phyloP scores from a whole-genome alignment of 2,329 filamentous ascomycete genomes.

The Harringtonia lauricola region DNA sequence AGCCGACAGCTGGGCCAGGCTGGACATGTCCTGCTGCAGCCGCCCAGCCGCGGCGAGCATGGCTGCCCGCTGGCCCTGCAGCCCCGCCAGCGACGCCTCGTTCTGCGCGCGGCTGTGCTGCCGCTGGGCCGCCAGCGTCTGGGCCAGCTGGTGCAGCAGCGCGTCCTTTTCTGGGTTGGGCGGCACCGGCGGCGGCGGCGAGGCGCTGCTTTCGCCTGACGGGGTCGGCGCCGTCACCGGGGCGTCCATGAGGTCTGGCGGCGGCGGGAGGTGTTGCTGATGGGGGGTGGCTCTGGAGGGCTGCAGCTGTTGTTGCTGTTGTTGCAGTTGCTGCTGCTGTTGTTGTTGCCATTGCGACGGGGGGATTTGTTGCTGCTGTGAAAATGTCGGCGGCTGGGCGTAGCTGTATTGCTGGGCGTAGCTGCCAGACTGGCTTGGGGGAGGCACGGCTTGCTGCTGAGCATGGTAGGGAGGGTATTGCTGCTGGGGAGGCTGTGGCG shows the following conservation, averaged over 20 bases:
- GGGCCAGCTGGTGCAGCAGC: slow-evolving; percentile 65
- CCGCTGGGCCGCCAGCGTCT: slow-evolving; percentile 57
- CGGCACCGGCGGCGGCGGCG: slow-evolving; percentile 70
- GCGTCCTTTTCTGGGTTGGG: slow-evolving; percentile 94
- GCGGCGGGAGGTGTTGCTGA: slow-evolving; percentile 27
- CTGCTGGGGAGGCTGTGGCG: slow-evolving; percentile 8
- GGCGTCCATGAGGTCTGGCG: slow-evolving; percentile 45
- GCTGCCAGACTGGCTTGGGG: neutral
- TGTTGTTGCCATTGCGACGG: slow-evolving; percentile 14
- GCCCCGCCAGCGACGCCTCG: slow-evolving; percentile 58
- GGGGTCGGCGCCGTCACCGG: slow-evolving; percentile 41
- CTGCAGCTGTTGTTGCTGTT: slow-evolving; percentile 10
- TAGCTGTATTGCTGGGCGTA: too few relatives aligned
- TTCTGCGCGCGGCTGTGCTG: slow-evolving; percentile 62
- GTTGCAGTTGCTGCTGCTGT: slow-evolving; percentile 12
- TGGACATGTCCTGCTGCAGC: slow-evolving; percentile 62
- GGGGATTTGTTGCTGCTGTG: slow-evolving; percentile 13
- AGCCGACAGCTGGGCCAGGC: slow-evolving; percentile 59
- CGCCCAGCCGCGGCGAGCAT: slow-evolving; percentile 58
- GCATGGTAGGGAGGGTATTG: neutral
- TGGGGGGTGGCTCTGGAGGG: slow-evolving; percentile 19
- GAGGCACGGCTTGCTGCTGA: neutral
- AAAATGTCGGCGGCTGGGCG: slow-evolving; percentile 10
- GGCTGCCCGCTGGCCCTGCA: slow-evolving; percentile 69
- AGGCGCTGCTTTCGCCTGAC: slow-evolving; percentile 16